Evolutionary conservation across 2,329 filamentous ascomycete species (phyloP).

Genomic region (Botryosphaeria dothidea): DNA sequence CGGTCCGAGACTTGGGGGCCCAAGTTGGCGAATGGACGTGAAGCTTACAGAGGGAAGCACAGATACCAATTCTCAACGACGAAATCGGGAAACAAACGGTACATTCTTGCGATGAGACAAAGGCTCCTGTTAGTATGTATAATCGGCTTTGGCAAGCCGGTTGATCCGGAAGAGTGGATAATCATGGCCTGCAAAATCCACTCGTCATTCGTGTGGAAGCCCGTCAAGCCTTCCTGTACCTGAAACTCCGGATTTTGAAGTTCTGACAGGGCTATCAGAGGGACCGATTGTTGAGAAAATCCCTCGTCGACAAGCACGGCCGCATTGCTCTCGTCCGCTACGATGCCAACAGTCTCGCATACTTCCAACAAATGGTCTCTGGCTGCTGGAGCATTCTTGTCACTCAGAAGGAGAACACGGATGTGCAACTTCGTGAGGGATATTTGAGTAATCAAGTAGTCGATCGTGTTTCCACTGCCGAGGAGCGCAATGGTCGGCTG

Average conservation of each 20-base stretch:
- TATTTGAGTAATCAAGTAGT: constrained; percentile 33
- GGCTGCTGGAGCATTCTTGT: constrained; percentile 30
- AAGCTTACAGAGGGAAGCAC: constrained; percentile 30
- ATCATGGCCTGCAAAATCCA: constrained; percentile 41
- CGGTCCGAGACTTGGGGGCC: too few species aligned
- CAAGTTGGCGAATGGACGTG: too few species aligned
- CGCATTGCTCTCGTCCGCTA: constrained; percentile 29
- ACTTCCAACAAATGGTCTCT: constrained; percentile 29
- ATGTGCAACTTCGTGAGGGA: constrained; percentile 34
- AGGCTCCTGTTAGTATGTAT: constrained; percentile 27
- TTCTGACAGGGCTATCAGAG: background rate
- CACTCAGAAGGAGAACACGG: constrained; percentile 31
- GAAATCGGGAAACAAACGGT: constrained; percentile 34
- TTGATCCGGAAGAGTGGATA: constrained; percentile 57
- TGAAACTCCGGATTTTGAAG: background rate
- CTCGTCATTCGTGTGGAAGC: constrained; percentile 28
- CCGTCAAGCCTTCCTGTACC: background rate
- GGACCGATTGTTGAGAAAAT: background rate
- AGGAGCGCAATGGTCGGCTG: constrained; percentile 35
- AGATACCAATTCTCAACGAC: constrained; percentile 36
- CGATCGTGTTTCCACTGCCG: constrained; percentile 29
- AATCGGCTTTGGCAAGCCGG: constrained; percentile 65
- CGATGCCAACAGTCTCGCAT: constrained; percentile 29
- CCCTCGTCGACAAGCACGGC: background rate
- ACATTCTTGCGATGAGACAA: constrained; percentile 37